Conservation (phyloP, 495 filamentous ascomycete genomes). For the Neurospora sp. region DNA sequence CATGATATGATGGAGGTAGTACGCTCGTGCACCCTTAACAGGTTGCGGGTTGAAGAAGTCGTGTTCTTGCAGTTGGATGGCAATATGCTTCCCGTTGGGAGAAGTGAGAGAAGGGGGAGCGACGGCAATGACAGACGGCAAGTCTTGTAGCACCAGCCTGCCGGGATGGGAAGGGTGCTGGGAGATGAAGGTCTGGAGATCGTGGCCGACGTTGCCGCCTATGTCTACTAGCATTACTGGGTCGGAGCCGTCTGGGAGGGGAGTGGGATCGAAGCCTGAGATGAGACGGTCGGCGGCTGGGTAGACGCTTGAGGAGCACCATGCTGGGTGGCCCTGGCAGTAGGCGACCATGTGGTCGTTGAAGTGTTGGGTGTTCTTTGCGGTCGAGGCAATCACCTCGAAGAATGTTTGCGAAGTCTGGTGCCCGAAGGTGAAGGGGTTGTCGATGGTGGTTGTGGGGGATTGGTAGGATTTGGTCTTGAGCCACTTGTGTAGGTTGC, state of each 20-base stretch:
- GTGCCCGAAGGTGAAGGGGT: conserved; percentile 21
- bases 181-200: conserved; percentile 34
- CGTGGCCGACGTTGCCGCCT: conserved; percentile 41
- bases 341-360: conserved; percentile 44
- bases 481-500: conserved; percentile 12
- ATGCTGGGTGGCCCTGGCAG: conserved; percentile 37
- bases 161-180: conserved; percentile 32
- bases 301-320: conserved; percentile 40
- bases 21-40: conserved; percentile 33
- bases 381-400: conserved; percentile 16
- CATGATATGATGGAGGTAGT: conserved; percentile 36
- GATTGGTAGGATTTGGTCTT: conserved; percentile 16
- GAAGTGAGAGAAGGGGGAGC: conserved; percentile 7
- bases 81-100: neutral
- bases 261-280: conserved; percentile 11
- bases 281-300: conserved; percentile 33
- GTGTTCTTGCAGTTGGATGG: conserved; percentile 24
- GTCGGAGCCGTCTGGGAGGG: conserved; percentile 5
- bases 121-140: conserved; percentile 22
- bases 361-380: conserved; percentile 26
- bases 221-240: conserved; percentile 42
- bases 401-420: conserved; percentile 20
- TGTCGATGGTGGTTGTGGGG: conserved; percentile 17
- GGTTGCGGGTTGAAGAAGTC: conserved; percentile 32
- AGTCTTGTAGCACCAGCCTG: conserved; percentile 40